Evolutionary conservation across 192 early-diverging fungal genomes (phyloP), one percentile per base, ranked within the genome.

Genomic region (Mortierella claussenii): DNA sequence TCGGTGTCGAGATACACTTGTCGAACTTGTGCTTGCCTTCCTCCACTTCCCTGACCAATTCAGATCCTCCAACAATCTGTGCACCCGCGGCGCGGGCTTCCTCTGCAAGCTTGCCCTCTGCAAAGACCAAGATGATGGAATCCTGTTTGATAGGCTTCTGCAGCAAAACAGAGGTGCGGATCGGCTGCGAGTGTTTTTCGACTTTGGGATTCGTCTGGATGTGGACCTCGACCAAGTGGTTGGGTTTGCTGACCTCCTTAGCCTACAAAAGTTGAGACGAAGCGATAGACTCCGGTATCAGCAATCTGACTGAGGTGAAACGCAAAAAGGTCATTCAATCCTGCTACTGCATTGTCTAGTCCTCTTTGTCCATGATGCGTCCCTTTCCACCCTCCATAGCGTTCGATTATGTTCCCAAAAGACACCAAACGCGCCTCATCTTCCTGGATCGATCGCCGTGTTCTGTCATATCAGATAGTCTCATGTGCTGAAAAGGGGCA

Each of bases 1-100:
- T 91, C 30, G 92, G 93, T 33, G 95, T 98, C 8, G 94, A 86
- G 51, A 98, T 80, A 57, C 90, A 92, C 65, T 92, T 93, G 82
- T 95, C 92, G 71, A 96, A 94, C 55, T 86, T 68, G 55, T 74
- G 68, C 28, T 66, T 80, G 15, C 75, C 75, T 10, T 69, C 65
- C 69, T 61, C 64, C 20, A 89, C 85, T 63, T 88, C 80, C 24
- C 90, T 83, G 27, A 98, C 85, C 64, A 98, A 79, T 56, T 98
- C 97, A 45, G 91, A 88, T 2, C 89, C 94, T 30, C 97, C 97
- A 3, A 98, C 94, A 65, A 87, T 80, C 34, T 89, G 82, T 0
- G 95, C 95, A 2, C 97, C 97, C 0, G 95, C 87, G 28, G 74
- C 85, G 36, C 79, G 80, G 0, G 95, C 97, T 65, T 91, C 91